Conservation (phyloP, 164 flowering plant species). For the Dillenia suffruticosa region DNA sequence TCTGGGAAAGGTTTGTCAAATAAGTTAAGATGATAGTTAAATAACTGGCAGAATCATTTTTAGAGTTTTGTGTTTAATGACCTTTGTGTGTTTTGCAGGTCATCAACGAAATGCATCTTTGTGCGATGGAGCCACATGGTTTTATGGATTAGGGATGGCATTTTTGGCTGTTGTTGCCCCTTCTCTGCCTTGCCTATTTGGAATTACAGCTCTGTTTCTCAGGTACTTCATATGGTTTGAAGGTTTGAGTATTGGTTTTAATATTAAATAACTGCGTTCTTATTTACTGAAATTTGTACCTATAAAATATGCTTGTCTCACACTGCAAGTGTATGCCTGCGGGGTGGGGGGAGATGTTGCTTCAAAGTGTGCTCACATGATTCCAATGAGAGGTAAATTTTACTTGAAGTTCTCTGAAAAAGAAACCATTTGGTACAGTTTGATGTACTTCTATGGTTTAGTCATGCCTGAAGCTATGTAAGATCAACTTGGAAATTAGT, state of each 20-base stretch:
- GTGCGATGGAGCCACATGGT: conserved; percentile 56
- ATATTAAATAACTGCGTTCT: too few relatives aligned
- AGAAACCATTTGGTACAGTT: too few relatives aligned
- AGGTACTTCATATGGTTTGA: conserved; percentile 42
- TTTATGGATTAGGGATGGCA: conserved; percentile 82
- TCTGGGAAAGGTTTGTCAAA: conserved; percentile 70
- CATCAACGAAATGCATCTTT: conserved; percentile 60
- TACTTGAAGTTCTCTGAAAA: too few relatives aligned
- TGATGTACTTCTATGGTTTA: too few relatives aligned
- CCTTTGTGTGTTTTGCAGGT: conserved; percentile 42
- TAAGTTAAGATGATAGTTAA: background rate
- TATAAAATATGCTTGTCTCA: too few relatives aligned
- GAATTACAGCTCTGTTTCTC: conserved; percentile 74
- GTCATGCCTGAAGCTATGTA: too few relatives aligned
- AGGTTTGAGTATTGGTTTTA: background rate
- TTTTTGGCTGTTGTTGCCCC: conserved; percentile 69
- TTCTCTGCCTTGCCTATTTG: conserved; percentile 74
- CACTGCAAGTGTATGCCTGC: too few relatives aligned
- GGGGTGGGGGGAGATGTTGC: too few relatives aligned
- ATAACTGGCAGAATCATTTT: background rate
- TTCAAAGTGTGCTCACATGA: too few relatives aligned
- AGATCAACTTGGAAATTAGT: too few relatives aligned
- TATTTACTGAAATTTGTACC: too few relatives aligned
- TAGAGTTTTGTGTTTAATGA: background rate
- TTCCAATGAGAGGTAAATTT: too few relatives aligned